A percentile compares a stretch with the other conserved stretches of the same genome.
Evolutionary conservation across 495 filamentous ascomycete species (phyloP).

Genomic region (Friedmanniomyces endolithicus): DNA sequence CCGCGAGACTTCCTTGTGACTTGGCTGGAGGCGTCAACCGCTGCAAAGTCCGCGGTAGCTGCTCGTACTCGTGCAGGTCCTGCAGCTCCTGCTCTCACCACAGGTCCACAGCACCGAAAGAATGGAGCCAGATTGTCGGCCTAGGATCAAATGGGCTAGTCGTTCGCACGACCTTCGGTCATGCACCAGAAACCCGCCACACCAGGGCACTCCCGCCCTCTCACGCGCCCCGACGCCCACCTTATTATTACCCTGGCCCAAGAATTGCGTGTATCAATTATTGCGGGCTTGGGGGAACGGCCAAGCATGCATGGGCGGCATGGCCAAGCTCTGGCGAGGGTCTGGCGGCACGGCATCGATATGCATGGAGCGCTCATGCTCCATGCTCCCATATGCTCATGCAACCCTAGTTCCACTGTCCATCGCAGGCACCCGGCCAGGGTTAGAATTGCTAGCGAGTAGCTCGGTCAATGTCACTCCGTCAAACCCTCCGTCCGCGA

Average conservation of each 20-base stretch:
- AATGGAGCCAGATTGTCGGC: not conserved
- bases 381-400: conserved; percentile 2
- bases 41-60: not conserved
- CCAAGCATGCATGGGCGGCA: too few relatives aligned
- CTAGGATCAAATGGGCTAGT: not conserved
- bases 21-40: not conserved
- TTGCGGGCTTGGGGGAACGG: too few relatives aligned
- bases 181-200: not conserved
- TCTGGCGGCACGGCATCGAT: conserved; percentile 3
- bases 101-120: not conserved
- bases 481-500: not conserved
- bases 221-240: not conserved
- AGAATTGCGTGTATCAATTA: too few relatives aligned
- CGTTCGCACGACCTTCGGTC: not conserved
- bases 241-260: too few relatives aligned
- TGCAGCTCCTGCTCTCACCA: not conserved
- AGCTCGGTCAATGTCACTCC: not conserved
- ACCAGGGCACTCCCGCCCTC: not conserved
- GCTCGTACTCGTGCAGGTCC: not conserved
- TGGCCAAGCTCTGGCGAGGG: too few relatives aligned
- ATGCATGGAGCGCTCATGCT: conserved; percentile 10
- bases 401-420: not conserved
- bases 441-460: not conserved
- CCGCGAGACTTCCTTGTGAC: not conserved
- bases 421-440: conserved; percentile 5